Conservation (phyloP, 768 basidiomycete genomes). For the Mycena epipterygia region DNA sequence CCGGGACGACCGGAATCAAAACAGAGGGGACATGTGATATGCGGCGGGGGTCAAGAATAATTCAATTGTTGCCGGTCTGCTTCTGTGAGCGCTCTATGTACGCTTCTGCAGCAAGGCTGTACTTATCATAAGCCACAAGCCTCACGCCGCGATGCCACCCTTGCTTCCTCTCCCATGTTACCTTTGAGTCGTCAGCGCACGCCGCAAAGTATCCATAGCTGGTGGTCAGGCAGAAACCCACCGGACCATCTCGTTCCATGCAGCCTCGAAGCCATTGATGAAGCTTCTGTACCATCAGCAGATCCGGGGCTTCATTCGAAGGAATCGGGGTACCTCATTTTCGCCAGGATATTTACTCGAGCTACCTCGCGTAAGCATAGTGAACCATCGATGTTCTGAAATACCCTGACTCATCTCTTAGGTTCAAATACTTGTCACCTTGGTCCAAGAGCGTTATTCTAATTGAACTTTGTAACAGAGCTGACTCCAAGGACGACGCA, state of each 20-base stretch:
- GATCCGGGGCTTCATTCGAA: background rate
- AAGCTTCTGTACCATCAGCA: background rate
- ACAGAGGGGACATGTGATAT: too few relatives aligned
- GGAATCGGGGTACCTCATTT: background rate
- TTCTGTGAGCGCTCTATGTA: too few relatives aligned
- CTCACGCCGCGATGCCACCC: too few relatives aligned
- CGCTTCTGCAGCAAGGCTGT: too few relatives aligned
- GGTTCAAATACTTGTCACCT: background rate
- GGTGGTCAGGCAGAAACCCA: background rate
- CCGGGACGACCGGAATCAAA: too few relatives aligned
- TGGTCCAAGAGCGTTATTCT: background rate
- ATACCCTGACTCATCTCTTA: too few relatives aligned
- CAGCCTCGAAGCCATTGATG: slow-evolving; percentile 5
- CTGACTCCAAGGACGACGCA: background rate
- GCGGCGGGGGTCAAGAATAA: too few relatives aligned
- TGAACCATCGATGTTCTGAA: background rate
- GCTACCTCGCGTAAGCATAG: slow-evolving; percentile 5
- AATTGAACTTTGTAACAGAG: background rate
- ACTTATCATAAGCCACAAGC: too few relatives aligned
- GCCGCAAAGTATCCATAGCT: too few relatives aligned
- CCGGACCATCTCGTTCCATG: background rate
- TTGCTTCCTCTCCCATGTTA: too few relatives aligned
- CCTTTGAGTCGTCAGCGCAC: background rate
- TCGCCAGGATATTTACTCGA: background rate
- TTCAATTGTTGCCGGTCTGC: too few relatives aligned